A percentile compares a stretch with the other conserved stretches of the same genome.
Conservation (phyloP, 2,329 filamentous ascomycete genomes). For the Microcyclospora pomicola region DNA sequence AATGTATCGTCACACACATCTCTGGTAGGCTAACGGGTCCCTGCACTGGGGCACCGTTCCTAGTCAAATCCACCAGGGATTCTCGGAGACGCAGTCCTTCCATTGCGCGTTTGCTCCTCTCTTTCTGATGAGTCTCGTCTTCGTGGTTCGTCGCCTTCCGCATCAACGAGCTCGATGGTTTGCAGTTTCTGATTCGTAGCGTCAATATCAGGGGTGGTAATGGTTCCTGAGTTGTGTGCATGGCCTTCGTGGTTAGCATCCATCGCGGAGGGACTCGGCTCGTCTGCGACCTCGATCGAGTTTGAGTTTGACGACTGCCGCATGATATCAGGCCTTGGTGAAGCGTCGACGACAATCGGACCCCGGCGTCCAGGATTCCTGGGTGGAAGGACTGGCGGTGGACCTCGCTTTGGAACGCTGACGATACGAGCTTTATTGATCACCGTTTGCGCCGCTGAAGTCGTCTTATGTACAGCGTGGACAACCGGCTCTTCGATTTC, state of each 20-base stretch:
- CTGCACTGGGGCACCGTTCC: background rate
- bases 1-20: no score
- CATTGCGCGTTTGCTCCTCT: slow-evolving; percentile 11
- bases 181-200: slow-evolving; percentile 4
- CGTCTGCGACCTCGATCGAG: no score
- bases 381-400: slow-evolving; percentile 66
- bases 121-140: slow-evolving; percentile 13
- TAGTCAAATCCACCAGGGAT: slow-evolving; percentile 23
- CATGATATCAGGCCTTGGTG: slow-evolving; percentile 5
- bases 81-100: slow-evolving; percentile 7
- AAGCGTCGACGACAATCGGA: slow-evolving; percentile 22
- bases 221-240: no score
- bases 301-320: background rate
- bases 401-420: slow-evolving; percentile 65
- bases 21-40: no score
- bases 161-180: slow-evolving; percentile 2
- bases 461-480: slow-evolving; percentile 55
- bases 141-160: slow-evolving; percentile 8
- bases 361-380: slow-evolving; percentile 51
- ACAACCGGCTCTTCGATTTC: slow-evolving; percentile 34
- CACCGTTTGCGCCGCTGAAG: slow-evolving; percentile 33
- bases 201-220: background rate
- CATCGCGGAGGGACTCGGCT: no score
- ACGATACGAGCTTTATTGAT: slow-evolving; percentile 63
- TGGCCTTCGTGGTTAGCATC: no score